phyloP scores from a whole-genome alignment of 495 filamentous ascomycete genomes.

The Aspergillus steynii region DNA sequence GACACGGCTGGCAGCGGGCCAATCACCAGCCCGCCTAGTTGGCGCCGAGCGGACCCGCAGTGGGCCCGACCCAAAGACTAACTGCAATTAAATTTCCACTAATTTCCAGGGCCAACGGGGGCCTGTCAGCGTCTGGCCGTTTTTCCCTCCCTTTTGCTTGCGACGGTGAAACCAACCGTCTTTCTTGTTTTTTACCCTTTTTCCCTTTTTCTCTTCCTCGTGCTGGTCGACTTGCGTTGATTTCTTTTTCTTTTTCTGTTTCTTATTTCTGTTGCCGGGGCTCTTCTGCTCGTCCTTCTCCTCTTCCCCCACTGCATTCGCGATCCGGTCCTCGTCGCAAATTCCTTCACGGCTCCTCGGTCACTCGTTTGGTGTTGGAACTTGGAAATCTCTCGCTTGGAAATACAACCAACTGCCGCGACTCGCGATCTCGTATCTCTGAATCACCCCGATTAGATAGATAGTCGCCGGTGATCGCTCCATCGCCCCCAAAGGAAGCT shows the following conservation, averaged over 20 bases:
- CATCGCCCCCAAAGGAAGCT: background rate
- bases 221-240: background rate
- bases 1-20: constrained; percentile 16
- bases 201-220: constrained; percentile 12
- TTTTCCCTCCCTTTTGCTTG: background rate
- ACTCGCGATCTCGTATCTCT: background rate
- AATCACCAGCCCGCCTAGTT: constrained; percentile 7
- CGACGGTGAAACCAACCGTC: background rate
- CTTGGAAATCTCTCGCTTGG: background rate
- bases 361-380: background rate
- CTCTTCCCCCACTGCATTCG: background rate
- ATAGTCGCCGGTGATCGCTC: background rate
- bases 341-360: background rate
- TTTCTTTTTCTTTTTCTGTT: constrained; percentile 19
- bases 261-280: constrained; percentile 12
- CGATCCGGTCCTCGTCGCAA: background rate
- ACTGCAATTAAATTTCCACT: constrained; percentile 10
- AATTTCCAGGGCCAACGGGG: constrained; percentile 18
- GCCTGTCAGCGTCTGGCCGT: constrained; percentile 16
- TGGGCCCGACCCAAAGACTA: constrained; percentile 3
- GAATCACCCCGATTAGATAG: background rate
- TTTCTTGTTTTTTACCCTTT: background rate
- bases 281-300: background rate
- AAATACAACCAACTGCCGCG: background rate
- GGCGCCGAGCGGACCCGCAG: background rate